Evolutionary conservation across 208 protist genomes (phyloP), one percentile per base, ranked within the genome.

Genomic region (Willaertia magna): DNA sequence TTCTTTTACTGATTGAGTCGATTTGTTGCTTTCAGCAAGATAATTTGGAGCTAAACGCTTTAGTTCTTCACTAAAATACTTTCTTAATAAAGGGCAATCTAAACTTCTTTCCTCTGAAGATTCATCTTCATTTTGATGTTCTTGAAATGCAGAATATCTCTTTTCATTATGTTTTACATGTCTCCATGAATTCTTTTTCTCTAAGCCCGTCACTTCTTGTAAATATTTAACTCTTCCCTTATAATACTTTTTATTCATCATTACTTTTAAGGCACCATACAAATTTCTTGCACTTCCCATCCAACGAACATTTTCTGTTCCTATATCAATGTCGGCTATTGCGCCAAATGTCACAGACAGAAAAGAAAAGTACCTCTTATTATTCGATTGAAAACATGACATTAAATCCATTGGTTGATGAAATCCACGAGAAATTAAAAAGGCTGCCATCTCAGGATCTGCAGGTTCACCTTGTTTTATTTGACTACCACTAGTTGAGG

Each of bases 251-350:
- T 81, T 30, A 0, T 47, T 47, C 1, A 47, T 26, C 30, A 81
- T 51, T 46, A 14, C 11, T 51, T 51, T 81, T 0, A 81, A 6
- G 1, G 44, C 76, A 34, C 76, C 76, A 34, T 51, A 40, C 6
- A 18, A 44, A 42, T 81, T 81, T 55, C 78, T 49, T 20, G 34
- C 22, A 40, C 11, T 6, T 59, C 78, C 78, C 14, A 67, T 0
- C 55, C 55, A 67, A 44, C 83, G 30, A 6, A 74, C 30, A 59
- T 85, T 55, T 42, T 85, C 83, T 30, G 49, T 74, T 6, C 83
- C 83, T 11, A 85, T 18, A 55, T 85, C 83, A 4, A 78, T 44
- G 74, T 85, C 83, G 0, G 83, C 83, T n/a, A 85, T 85, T 9
- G 47, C 22, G 4, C 26, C n/a, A 47, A 47, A 85, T 59, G 83